Conservation (phyloP, 2,329 filamentous ascomycete genomes). For the Zymoseptoria tritici region DNA sequence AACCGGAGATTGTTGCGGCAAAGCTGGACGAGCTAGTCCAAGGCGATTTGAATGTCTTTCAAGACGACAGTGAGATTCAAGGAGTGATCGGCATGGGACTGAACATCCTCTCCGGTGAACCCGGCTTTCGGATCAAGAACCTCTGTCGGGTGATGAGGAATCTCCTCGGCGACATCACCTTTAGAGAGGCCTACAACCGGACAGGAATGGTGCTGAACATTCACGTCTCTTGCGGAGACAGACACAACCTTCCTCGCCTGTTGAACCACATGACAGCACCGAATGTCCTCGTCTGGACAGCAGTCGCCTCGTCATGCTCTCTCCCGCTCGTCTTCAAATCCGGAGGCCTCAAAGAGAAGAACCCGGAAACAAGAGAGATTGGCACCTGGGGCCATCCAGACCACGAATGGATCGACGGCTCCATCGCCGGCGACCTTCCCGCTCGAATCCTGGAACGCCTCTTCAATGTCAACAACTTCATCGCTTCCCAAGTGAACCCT, state of each 20-base stretch:
- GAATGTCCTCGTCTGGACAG: slow-evolving; percentile 93
- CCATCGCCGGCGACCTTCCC: slow-evolving; percentile 87
- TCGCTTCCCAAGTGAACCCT: slow-evolving; percentile 93
- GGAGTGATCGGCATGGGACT: slow-evolving; percentile 13
- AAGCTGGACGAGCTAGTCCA: slow-evolving; percentile 16
- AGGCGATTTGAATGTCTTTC: slow-evolving; percentile 18
- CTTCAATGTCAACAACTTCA: slow-evolving; percentile 98
- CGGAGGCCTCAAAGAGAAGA: slow-evolving; percentile 72
- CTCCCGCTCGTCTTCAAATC: slow-evolving; percentile 80
- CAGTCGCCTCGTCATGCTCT: slow-evolving; percentile 90
- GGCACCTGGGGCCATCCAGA: slow-evolving; percentile 75
- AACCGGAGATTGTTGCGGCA: slow-evolving; percentile 9
- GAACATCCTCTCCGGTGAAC: slow-evolving; percentile 16
- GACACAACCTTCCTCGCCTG: slow-evolving; percentile 78
- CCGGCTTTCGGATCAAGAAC: slow-evolving; percentile 61
- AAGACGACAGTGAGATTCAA: slow-evolving; percentile 13
- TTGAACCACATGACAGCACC: slow-evolving; percentile 91
- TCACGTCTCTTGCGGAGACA: slow-evolving; percentile 77
- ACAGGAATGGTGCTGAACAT: slow-evolving; percentile 89
- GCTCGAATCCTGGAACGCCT: slow-evolving; percentile 86
- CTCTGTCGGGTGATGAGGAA: slow-evolving; percentile 72
- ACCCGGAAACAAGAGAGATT: slow-evolving; percentile 68
- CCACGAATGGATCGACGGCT: slow-evolving; percentile 87
- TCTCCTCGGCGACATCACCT: slow-evolving; percentile 81
- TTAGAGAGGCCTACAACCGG: slow-evolving; percentile 93